Evolutionary conservation across 2,329 filamentous ascomycete genomes (phyloP).

Genomic region (Apiospora pterosperma): DNA sequence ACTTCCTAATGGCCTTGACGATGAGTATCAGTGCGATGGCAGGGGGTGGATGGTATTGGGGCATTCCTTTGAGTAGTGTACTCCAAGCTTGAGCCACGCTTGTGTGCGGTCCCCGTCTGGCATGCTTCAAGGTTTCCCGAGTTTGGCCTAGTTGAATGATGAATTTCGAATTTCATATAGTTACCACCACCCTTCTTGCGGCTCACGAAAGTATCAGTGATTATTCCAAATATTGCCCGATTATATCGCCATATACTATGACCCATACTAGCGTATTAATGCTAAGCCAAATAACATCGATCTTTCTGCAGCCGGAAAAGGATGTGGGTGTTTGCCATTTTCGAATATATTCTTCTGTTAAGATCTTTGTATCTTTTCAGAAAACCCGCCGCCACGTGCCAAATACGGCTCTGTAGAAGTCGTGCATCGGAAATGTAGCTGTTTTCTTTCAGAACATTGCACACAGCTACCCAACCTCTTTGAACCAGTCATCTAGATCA

Average conservation of each 20-base stretch:
- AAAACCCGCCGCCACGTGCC: background rate
- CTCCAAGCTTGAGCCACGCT: constrained; percentile 13
- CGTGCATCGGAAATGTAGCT: background rate
- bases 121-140: background rate
- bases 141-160: background rate
- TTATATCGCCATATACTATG: no score
- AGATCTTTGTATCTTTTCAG: background rate
- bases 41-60: constrained; percentile 59
- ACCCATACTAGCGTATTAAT: no score
- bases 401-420: background rate
- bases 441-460: no score
- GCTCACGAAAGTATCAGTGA: no score
- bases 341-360: background rate
- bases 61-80: constrained; percentile 45
- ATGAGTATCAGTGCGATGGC: constrained; percentile 80
- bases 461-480: background rate
- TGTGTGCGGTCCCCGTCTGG: background rate
- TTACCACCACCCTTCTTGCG: background rate
- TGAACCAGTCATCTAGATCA: background rate
- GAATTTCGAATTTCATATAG: background rate
- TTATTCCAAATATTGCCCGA: no score
- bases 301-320: background rate
- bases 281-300: no score
- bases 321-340: background rate
- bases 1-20: constrained; percentile 80